Base-by-base conservation (phyloP, 371 early-diverging fungal genomes). In the Entomophthora muscae region DNA sequence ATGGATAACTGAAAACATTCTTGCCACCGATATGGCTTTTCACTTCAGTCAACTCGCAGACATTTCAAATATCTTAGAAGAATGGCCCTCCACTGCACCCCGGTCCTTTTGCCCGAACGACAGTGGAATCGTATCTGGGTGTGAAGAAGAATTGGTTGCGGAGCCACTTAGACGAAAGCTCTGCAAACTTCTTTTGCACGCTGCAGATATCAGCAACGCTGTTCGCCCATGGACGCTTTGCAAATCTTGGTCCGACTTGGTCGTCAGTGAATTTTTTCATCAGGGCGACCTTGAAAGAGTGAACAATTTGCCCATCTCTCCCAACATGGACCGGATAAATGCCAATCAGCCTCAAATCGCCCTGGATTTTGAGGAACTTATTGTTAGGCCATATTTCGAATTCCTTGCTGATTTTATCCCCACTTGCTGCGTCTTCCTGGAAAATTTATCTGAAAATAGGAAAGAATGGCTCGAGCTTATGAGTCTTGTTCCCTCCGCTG, bases 21-120 rank as follows among this genome's bases (percentile, higher is more conserved):
- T 93, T 21, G 79, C 83, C 12, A 93, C 93, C 0, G 93, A 93
- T 70, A 93, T 93, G 93, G 72, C 80, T 0, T 80, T 83, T n/a
- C 93, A 93, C 66, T 93, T 88, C 71, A 78, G 78, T 32, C 74
- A 89, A 57, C 83, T 89, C 59, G 86, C 85, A 57, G 76, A 82
- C 53, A 66, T 86, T 27, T 70, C 74, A 52, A 73, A 75, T 29
- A 68, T 69, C 31, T 60, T 76, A 12, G 68, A 78, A 57, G 68
- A 71, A 52, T 68, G 65, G 17, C 63, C 65, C 21, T 66, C 69
- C 0, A 63, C 63, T 10, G 17, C 17, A 17, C n/a, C n/a, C n/a
- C 42, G 42, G 17, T 42, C 17, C 17, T 42, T 17, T 42, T 42
- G 42, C n/a, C 59, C 57, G 3, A 21, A 52, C 22, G 53, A 51